phyloP scores from a whole-genome alignment of 108 stramenopile species.

The Skeletonema grethae region DNA sequence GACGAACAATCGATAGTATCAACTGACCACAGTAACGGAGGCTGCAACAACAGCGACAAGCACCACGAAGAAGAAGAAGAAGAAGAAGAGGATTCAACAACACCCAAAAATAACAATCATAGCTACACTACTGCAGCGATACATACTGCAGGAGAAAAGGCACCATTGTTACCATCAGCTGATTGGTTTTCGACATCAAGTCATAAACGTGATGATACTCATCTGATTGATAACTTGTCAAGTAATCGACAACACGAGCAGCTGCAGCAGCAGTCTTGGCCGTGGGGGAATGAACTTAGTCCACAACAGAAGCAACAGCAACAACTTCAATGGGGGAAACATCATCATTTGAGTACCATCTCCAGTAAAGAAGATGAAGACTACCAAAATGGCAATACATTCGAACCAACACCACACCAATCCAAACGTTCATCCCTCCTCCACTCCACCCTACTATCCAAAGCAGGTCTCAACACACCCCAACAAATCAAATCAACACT shows the following conservation, averaged over 20 bases:
- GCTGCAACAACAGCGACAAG: no score
- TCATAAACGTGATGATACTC: slow-evolving; percentile 10
- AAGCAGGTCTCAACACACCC: not conserved
- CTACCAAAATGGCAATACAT: not conserved
- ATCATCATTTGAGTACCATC: not conserved
- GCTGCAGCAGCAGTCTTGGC: no score
- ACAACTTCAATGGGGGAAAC: not conserved
- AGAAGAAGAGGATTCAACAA: not conserved
- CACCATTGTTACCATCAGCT: not conserved
- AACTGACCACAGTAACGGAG: not conserved
- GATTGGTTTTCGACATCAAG: not conserved
- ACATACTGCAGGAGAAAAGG: not conserved
- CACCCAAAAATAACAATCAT: not conserved
- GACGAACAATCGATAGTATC: not conserved
- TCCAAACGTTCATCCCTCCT: not conserved
- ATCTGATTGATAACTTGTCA: not conserved
- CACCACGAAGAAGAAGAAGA: not conserved
- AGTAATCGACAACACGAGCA: no score
- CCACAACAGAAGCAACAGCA: no score
- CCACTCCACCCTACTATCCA: not conserved
- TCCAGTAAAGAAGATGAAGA: not conserved
- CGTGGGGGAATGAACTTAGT: not conserved
- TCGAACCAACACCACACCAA: not conserved
- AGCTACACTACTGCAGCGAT: not conserved
- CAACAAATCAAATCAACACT: slow-evolving; percentile 38